Evolutionary conservation across 768 basidiomycete species (phyloP).

Genomic region (Termitomyces sp.): DNA sequence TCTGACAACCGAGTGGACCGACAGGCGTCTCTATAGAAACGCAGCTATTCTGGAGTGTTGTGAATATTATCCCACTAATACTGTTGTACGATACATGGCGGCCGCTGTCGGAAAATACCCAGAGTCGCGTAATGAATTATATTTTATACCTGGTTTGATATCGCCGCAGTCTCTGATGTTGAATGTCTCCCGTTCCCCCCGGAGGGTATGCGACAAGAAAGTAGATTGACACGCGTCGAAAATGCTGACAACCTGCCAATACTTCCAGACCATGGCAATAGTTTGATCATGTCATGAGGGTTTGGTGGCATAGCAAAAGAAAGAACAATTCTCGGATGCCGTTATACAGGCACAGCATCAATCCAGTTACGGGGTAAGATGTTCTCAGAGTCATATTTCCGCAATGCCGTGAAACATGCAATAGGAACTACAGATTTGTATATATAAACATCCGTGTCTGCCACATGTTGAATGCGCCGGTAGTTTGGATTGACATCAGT

Average conservation of each 20-base stretch:
- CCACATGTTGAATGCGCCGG: not conserved
- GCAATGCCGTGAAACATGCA: not conserved
- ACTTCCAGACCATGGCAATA: not conserved
- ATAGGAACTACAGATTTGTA: not conserved
- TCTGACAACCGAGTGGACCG: constrained; percentile 32
- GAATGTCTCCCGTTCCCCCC: not conserved
- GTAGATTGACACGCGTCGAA: not conserved
- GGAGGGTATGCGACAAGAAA: not conserved
- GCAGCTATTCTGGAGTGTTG: not conserved
- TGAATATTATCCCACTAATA: not conserved
- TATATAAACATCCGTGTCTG: not conserved
- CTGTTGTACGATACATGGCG: not conserved
- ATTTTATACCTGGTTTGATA: not conserved
- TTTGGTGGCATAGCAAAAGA: not conserved
- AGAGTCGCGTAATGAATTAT: not conserved
- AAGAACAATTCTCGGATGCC: not conserved
- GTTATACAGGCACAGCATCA: not conserved
- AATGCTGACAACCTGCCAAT: not conserved
- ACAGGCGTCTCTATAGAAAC: constrained; percentile 18
- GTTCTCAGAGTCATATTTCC: constrained; percentile 4
- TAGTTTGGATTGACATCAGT: not conserved
- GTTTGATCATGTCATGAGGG: not conserved
- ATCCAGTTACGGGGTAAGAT: not conserved
- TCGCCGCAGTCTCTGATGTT: not conserved
- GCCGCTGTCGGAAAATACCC: not conserved